Percentiles rank a stretch among this genome's conserved stretches.
Conservation (phyloP, 208 protist species). For the Borovskyia barvae region DNA sequence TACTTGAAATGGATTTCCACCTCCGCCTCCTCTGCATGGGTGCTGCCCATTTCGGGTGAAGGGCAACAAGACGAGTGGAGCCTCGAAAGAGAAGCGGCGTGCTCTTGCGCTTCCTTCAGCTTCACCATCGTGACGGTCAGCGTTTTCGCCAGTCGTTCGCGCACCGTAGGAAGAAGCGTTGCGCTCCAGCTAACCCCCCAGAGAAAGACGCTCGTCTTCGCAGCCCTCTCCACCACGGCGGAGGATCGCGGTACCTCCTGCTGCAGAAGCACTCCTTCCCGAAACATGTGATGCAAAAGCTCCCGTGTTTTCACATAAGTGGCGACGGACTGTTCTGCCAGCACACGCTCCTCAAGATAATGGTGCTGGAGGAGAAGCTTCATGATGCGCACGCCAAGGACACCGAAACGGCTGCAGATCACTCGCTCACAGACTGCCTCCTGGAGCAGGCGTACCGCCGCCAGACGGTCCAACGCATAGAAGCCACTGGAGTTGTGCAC, state of each 20-base stretch:
- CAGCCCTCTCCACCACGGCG: constrained; percentile 41
- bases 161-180: constrained; percentile 41
- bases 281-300: constrained; percentile 71
- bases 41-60: background rate
- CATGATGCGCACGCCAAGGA: constrained; percentile 77
- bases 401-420: constrained; percentile 71
- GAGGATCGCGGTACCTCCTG: constrained; percentile 66
- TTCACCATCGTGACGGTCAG: constrained; percentile 34
- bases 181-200: constrained; percentile 44
- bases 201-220: constrained; percentile 64
- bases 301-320: constrained; percentile 64
- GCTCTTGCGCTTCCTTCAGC: constrained; percentile 29
- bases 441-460: constrained; percentile 43
- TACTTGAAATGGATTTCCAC: constrained; percentile 8
- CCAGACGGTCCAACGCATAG: constrained; percentile 18
- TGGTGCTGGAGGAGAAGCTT: constrained; percentile 71
- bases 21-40: constrained; percentile 8
- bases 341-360: constrained; percentile 71
- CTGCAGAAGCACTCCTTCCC: constrained; percentile 65
- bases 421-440: constrained; percentile 59
- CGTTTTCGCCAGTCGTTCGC: constrained; percentile 49
- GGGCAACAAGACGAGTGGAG: background rate
- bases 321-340: constrained; percentile 78
- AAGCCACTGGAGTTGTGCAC: constrained; percentile 10
- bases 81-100: background rate